Base-by-base conservation (phyloP, 768 basidiomycete genomes). In the Pisolithus orientalis region DNA sequence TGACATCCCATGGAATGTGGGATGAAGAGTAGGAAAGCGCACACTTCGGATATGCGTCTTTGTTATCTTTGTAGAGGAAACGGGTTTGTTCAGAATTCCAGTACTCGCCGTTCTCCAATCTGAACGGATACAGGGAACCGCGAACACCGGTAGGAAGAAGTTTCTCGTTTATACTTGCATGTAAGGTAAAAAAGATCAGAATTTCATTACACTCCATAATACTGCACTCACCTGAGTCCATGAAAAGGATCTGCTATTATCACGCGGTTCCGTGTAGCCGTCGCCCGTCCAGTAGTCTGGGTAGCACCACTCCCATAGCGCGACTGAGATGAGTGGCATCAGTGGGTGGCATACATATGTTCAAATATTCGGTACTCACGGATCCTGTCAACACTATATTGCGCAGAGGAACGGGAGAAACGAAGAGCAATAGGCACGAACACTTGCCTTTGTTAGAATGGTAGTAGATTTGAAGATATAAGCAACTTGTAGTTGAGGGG, bases 221-320 rank as follows among this genome's bases (percentile, higher is more conserved):
- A 27, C n/a, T 27, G 25, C 25, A 38, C 52, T 45, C 10, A 65
- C 65, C 50, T 65, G 44, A 6, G 61, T 66, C 65, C 62, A 65
- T n/a, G 46, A 47, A 7, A 56, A 51, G 39, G 49, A 39, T 13
- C 38, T 34, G 6, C 47, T 51, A 10, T 21, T 21, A 21, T 21
- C 21, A 21, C 21, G 21, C 34, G 34, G 34, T 5, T 58, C 6
- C 0, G n/a, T 53, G 43, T 61, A 66, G 10, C 66, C 66, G 3
- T 44, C 25, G 13, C 47, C 55, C 66, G 67, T 65, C 65, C 66
- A 67, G 34, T 65, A 63, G 6, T 67, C 53, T 2, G 51, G 44
- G 49, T 66, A 66, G 49, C 56, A 63, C 61, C 66, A 66, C n/a
- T 66, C 65, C 65, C 65, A 66, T 45, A 66, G 44, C 8, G 65